Evolutionary conservation across 2,329 filamentous ascomycete species (phyloP).

Genomic region (Leptosphaerulina australis): DNA sequence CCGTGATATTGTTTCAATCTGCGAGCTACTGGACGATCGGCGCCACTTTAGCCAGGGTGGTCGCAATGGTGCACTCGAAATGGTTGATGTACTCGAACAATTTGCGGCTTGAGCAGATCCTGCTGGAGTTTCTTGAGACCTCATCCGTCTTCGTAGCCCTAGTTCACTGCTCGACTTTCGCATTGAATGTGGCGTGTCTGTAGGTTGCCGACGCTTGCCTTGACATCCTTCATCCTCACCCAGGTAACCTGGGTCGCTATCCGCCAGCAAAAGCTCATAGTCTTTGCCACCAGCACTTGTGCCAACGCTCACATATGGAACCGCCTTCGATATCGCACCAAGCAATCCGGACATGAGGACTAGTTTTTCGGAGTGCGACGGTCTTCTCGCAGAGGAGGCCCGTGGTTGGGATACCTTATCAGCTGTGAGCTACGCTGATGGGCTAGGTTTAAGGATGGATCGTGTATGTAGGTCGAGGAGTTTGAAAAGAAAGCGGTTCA

Average conservation of each 20-base stretch:
- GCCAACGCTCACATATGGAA: background rate
- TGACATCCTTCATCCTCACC: background rate
- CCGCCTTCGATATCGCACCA: background rate
- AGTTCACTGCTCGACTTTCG: background rate
- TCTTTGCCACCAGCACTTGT: background rate
- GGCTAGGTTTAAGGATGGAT: background rate
- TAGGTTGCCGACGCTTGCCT: background rate
- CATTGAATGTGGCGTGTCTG: background rate
- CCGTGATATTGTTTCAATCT: slow-evolving; percentile 9
- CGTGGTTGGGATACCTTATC: background rate
- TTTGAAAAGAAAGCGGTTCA: background rate
- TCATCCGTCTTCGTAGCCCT: background rate
- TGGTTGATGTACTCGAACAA: background rate
- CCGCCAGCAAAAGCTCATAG: background rate
- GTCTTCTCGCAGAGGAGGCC: background rate
- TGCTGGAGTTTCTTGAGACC: background rate
- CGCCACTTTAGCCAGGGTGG: background rate
- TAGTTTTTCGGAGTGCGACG: background rate
- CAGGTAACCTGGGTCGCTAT: background rate
- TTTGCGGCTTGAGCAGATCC: background rate
- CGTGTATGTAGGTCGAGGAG: background rate
- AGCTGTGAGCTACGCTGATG: background rate
- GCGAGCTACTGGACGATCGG: slow-evolving; percentile 21
- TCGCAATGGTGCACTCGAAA: background rate
- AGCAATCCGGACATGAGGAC: background rate